A percentile compares a stretch with the other conserved stretches of the same genome.
Evolutionary conservation across 1,284 basidiomycete genomes (phyloP).

Genomic region (Thelephora terrestris): DNA sequence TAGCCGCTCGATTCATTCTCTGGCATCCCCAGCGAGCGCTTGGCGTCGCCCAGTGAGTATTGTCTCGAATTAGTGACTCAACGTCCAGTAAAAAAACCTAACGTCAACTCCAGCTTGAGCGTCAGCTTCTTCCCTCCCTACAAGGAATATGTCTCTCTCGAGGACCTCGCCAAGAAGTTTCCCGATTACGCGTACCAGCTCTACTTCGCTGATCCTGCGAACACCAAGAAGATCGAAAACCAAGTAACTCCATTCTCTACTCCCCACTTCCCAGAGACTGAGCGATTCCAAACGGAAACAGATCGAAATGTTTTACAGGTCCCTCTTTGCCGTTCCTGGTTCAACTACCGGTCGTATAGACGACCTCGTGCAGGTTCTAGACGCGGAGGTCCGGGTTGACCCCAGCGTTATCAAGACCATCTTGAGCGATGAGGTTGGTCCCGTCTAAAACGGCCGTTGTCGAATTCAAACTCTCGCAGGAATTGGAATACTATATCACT

Average conservation of each 20-base stretch:
- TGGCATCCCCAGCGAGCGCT: constrained; percentile 53
- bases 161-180: constrained; percentile 36
- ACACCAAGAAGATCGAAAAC: constrained; percentile 41
- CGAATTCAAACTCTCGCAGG: constrained; percentile 25
- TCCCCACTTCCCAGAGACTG: not conserved
- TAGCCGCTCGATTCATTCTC: constrained; percentile 49
- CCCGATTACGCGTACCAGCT: constrained; percentile 56
- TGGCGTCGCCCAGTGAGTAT: constrained; percentile 45
- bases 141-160: constrained; percentile 34
- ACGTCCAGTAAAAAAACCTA: constrained; percentile 3
- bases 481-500: constrained; percentile 39
- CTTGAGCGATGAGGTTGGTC: not conserved
- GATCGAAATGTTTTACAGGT: not conserved
- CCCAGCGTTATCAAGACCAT: not conserved
- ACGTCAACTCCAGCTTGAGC: constrained; percentile 35
- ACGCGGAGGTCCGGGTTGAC: not conserved
- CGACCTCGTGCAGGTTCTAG: not conserved
- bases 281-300: not conserved
- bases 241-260: constrained; percentile 26
- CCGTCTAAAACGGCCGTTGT: not conserved
- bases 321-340: not conserved
- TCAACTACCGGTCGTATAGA: not conserved
- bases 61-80: not conserved
- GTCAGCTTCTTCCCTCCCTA: constrained; percentile 51
- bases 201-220: constrained; percentile 42